Evolutionary conservation across 139 green algal genomes (phyloP).

Genomic region (Haematococcus sp.): DNA sequence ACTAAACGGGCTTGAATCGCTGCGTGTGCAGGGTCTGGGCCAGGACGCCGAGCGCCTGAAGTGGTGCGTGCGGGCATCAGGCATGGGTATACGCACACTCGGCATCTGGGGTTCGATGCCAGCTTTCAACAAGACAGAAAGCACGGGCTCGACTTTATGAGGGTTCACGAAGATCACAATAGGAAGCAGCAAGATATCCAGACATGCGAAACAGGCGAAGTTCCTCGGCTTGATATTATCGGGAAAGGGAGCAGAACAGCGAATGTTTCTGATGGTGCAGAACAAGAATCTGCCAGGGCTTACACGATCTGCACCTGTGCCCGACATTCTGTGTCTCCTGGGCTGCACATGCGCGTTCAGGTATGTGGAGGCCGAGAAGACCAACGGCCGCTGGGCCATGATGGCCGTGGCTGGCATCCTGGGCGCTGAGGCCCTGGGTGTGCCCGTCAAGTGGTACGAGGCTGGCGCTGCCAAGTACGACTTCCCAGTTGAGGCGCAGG

Average conservation of each 20-base stretch:
- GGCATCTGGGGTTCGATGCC: too few relatives aligned
- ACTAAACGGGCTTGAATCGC: constrained; percentile 3
- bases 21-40: constrained; percentile 50
- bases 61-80: constrained; percentile 49
- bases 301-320: too few relatives aligned
- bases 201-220: too few relatives aligned
- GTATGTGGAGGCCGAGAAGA: constrained; percentile 84
- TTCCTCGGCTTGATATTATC: too few relatives aligned
- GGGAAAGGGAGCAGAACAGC: too few relatives aligned
- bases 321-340: too few relatives aligned
- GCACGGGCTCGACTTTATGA: too few relatives aligned
- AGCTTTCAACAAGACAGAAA: too few relatives aligned
- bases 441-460: constrained; percentile 59
- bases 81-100: neutral
- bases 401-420: constrained; percentile 77
- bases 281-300: too few relatives aligned
- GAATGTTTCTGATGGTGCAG: too few relatives aligned
- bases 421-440: constrained; percentile 60
- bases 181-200: too few relatives aligned
- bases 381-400: constrained; percentile 91
- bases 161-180: neutral
- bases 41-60: constrained; percentile 65
- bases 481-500: constrained; percentile 45
- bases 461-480: constrained; percentile 52
- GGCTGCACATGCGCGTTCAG: constrained; percentile 26